Conservation (phyloP, 2,329 filamentous ascomycete species). For the Aurifilum marmelostoma region DNA sequence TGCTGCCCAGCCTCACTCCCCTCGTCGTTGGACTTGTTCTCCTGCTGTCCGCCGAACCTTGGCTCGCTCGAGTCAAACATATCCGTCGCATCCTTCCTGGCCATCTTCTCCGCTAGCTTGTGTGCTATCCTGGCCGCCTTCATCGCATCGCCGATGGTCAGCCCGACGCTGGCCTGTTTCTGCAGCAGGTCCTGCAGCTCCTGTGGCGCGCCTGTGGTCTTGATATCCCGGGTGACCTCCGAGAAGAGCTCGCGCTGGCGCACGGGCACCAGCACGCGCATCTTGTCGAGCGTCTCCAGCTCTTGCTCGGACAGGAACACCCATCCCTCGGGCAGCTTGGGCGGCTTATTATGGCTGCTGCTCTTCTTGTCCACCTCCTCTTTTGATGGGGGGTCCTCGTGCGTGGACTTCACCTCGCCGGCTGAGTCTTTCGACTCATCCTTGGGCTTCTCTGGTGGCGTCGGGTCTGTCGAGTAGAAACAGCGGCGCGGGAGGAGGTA, state of each 20-base stretch:
- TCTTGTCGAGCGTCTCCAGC: constrained; percentile 57
- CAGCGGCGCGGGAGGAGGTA: constrained; percentile 30
- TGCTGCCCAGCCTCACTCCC: constrained; percentile 25
- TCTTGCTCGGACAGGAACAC: constrained; percentile 51
- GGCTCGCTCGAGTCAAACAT: constrained; percentile 35
- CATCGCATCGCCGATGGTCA: constrained; percentile 54
- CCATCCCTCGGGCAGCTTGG: constrained; percentile 49
- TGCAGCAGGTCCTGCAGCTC: constrained; percentile 64
- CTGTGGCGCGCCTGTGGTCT: constrained; percentile 68
- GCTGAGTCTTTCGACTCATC: constrained; percentile 15
- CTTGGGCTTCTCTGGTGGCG: constrained; percentile 20
- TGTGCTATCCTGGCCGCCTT: constrained; percentile 61
- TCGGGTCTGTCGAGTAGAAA: constrained; percentile 34
- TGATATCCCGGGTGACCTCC: constrained; percentile 63
- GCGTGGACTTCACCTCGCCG: constrained; percentile 8
- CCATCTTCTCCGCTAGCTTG: constrained; percentile 53
- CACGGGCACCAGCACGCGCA: constrained; percentile 65
- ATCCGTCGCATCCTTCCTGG: constrained; percentile 25
- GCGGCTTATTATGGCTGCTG: constrained; percentile 14
- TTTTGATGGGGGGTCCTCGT: constrained; percentile 1
- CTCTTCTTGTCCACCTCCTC: constrained; percentile 8
- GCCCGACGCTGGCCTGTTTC: constrained; percentile 59
- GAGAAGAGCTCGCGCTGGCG: constrained; percentile 64
- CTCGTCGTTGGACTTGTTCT: constrained; percentile 33
- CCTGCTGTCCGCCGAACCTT: constrained; percentile 33